Evolutionary conservation across 2,329 filamentous ascomycete species (phyloP).

Genomic region (Pseudopyricularia javanii): DNA sequence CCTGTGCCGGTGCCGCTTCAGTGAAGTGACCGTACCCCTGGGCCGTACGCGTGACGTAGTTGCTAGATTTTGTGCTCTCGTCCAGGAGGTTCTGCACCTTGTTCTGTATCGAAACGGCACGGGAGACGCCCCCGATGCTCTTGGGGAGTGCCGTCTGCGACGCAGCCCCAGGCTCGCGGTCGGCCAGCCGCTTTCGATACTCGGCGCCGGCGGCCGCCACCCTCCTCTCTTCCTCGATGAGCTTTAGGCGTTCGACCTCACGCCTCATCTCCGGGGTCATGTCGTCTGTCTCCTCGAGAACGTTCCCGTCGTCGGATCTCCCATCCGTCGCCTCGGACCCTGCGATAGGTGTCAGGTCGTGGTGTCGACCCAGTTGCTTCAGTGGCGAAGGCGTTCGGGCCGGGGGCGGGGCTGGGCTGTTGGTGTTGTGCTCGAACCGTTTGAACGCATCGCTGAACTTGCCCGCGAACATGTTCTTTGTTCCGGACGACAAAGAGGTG

Average conservation of each 20-base stretch:
- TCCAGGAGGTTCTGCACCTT: slow-evolving; percentile 76
- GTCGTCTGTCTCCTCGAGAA: slow-evolving; percentile 54
- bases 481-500: slow-evolving; percentile 51
- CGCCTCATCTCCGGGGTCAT: slow-evolving; percentile 79
- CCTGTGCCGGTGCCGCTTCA: slow-evolving; percentile 26
- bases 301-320: slow-evolving; percentile 56
- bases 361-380: slow-evolving; percentile 31
- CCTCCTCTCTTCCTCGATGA: slow-evolving; percentile 79
- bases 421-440: slow-evolving; percentile 57
- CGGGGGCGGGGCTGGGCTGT: slow-evolving; percentile 11
- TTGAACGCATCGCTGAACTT: slow-evolving; percentile 93
- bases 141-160: slow-evolving; percentile 30
- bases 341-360: slow-evolving; percentile 54
- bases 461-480: slow-evolving; percentile 73
- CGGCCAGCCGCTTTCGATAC: slow-evolving; percentile 64
- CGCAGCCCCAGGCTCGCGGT: slow-evolving; percentile 37
- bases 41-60: slow-evolving; percentile 55
- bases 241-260: slow-evolving; percentile 70
- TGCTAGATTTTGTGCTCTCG: slow-evolving; percentile 50
- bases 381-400: slow-evolving; percentile 34
- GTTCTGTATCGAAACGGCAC: slow-evolving; percentile 80
- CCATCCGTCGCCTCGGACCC: slow-evolving; percentile 64
- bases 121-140: slow-evolving; percentile 44
- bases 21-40: slow-evolving; percentile 86
- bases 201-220: slow-evolving; percentile 83